Evolutionary conservation across 1,139 yeast genomes (phyloP).

Genomic region (Pichia sp.): DNA sequence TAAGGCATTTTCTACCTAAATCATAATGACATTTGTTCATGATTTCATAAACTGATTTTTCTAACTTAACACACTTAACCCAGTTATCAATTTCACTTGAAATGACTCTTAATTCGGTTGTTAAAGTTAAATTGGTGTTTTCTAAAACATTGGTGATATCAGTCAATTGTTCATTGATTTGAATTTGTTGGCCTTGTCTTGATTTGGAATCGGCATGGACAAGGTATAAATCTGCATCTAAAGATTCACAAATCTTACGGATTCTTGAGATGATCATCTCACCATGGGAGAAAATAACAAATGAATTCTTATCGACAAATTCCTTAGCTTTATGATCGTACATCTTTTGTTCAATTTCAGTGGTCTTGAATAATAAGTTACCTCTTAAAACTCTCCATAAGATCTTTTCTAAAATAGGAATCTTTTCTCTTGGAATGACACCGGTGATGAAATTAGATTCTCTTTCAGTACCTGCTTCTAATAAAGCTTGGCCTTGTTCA

Average conservation of each 20-base stretch:
- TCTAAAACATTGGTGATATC: constrained; percentile 61
- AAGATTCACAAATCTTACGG: constrained; percentile 48
- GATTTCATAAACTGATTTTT: constrained; percentile 65
- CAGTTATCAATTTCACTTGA: constrained; percentile 64
- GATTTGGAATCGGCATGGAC: constrained; percentile 43
- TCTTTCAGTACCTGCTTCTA: constrained; percentile 32
- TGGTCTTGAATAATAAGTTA: constrained; percentile 49
- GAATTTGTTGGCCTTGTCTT: constrained; percentile 56
- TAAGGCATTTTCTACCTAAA: constrained; percentile 57
- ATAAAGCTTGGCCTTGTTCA: constrained; percentile 27
- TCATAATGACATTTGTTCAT: constrained; percentile 71
- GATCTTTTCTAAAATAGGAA: constrained; percentile 48
- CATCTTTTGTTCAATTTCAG: constrained; percentile 43
- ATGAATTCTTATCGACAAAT: constrained; percentile 44
- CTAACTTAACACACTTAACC: constrained; percentile 69
- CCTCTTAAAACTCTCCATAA: constrained; percentile 60
- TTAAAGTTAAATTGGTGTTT: constrained; percentile 57
- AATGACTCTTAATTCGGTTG: constrained; percentile 66
- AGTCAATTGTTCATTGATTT: constrained; percentile 47
- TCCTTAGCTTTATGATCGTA: constrained; percentile 38
- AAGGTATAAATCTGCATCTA: constrained; percentile 51
- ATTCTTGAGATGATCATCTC: constrained; percentile 48
- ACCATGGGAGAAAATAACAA: constrained; percentile 56
- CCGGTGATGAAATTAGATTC: constrained; percentile 52
- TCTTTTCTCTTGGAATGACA: constrained; percentile 45